These are phyloP conservation scores for Arthrobotrys entomopaga DNA, from an alignment of 2,329 filamentous ascomycete genomes.

Conservation along the genomic window DNA sequence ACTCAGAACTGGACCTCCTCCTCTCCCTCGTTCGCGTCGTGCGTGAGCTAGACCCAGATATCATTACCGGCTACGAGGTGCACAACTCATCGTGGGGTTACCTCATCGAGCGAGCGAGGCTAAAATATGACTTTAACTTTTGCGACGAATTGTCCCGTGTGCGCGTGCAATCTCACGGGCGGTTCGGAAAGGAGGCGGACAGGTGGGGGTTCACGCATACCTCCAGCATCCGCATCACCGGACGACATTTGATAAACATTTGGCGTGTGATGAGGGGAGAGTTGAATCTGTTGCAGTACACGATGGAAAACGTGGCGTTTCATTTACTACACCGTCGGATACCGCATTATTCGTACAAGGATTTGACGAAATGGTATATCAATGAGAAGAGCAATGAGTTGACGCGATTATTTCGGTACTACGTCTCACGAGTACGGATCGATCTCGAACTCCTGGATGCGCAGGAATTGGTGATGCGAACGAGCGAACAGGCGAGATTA, in stretches of 20 bases:
- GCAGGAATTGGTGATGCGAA: constrained; percentile 87
- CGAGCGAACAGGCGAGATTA: constrained; percentile 91
- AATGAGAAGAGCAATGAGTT: constrained; percentile 76
- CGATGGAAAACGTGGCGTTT: constrained; percentile 94
- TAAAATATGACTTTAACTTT: constrained; percentile 85
- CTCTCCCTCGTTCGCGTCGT: constrained; percentile 89
- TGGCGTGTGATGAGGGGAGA: constrained; percentile 97
- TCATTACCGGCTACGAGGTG: constrained; percentile 93
- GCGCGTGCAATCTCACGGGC: constrained; percentile 82
- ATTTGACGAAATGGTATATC: constrained; percentile 83
- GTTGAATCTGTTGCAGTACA: constrained; percentile 90
- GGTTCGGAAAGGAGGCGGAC: constrained; percentile 86
- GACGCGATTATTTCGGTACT: constrained; percentile 80
- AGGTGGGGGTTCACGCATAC: constrained; percentile 94
- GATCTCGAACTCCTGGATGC: constrained; percentile 90
- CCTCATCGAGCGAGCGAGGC: constrained; percentile 84
- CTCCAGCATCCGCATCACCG: constrained; percentile 90
- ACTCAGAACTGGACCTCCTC: constrained; percentile 83
- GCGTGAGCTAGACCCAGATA: constrained; percentile 83
- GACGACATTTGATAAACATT: constrained; percentile 94
- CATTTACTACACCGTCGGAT: constrained; percentile 82
- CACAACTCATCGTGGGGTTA: constrained; percentile 96
- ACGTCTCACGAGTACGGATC: constrained; percentile 77
- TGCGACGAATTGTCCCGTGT: constrained; percentile 92
- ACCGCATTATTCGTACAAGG: constrained; percentile 83